Base-by-base conservation (phyloP, 768 basidiomycete species). In the Collybia mongolica region DNA sequence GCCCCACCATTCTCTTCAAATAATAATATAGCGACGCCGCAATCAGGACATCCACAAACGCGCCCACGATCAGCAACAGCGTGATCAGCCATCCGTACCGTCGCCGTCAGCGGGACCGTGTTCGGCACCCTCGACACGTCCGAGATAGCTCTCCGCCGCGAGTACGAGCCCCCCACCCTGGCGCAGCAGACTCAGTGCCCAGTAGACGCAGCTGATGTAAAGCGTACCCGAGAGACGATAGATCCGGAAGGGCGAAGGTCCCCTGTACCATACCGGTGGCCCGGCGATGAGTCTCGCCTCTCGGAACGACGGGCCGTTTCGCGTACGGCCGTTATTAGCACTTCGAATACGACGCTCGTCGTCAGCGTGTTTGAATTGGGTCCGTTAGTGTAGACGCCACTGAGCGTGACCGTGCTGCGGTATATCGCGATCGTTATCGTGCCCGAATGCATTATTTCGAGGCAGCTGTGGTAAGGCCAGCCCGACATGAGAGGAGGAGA, bases 61-160 rank as follows among this genome's bases (percentile, higher is more conserved):
- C 63, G 3, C 61, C 61, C 3, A 65, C 39, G 4, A 24, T 52
- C 17, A 65, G 44, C 2, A 55, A 40, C 3, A 49, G 8, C 5
- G 63, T 62, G 28, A 67, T 54, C 15, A 64, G 35, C 65, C 65
- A 65, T 1, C 55, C 61, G 46, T 51, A 60, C n/a, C 9, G 36
- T 53, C 15, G 48, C 39, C 28, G 57, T 55, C 17, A 59, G n/a
- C 5, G 29, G 23, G 18, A 63, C 56, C 19, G 55, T 54, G 45
- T 63, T 53, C 6, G 61, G 57, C 36, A 63, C 55, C 20, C 40
- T 52, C 2, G 61, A 54, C 15, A 65, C 55, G 32, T 64, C 58
- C n/a, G 1, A 58, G 20, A 48, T 59, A 62, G 40, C 57, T 53
- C 39, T 53, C 59, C 2, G 44, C 60, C 3, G 58, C 54, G 28